Conservation (phyloP, 2,329 filamentous ascomycete genomes). For the Domatiomyces globalis region DNA sequence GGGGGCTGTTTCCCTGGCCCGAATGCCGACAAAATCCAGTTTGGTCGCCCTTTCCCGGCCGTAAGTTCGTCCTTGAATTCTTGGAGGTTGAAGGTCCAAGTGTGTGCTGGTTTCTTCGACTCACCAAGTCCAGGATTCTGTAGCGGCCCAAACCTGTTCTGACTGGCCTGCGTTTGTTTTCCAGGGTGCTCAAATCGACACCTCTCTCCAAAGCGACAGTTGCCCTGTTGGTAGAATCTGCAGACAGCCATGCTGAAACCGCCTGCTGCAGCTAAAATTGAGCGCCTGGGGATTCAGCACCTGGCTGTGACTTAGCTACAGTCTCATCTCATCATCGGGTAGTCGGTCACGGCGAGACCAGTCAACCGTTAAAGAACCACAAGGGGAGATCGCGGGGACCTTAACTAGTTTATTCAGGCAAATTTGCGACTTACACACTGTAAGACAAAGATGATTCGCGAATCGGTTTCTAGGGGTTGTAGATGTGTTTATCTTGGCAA, state of each 20-base stretch:
- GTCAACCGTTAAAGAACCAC: too few relatives aligned
- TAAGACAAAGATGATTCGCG: too few relatives aligned
- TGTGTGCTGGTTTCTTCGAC: conserved; percentile 10
- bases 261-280: background rate
- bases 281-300: background rate
- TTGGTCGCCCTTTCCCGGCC: conserved; percentile 48
- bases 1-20: conserved; percentile 64
- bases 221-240: conserved; percentile 50
- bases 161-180: conserved; percentile 1
- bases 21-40: conserved; percentile 80
- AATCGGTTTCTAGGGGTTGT: too few relatives aligned
- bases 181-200: conserved; percentile 47
- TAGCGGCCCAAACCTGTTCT: conserved; percentile 12
- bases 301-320: too few relatives aligned
- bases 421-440: too few relatives aligned
- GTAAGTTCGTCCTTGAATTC: conserved; percentile 53
- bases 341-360: too few relatives aligned
- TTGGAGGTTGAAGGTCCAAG: conserved; percentile 26
- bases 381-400: too few relatives aligned
- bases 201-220: conserved; percentile 49
- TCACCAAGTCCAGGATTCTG: background rate
- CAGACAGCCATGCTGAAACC: conserved; percentile 37
- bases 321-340: too few relatives aligned
- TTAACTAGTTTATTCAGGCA: too few relatives aligned
- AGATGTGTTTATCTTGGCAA: background rate